These are phyloP conservation scores for Drosera spatulata DNA, from an alignment of 179 eudicot species.

Conservation along the genomic window DNA sequence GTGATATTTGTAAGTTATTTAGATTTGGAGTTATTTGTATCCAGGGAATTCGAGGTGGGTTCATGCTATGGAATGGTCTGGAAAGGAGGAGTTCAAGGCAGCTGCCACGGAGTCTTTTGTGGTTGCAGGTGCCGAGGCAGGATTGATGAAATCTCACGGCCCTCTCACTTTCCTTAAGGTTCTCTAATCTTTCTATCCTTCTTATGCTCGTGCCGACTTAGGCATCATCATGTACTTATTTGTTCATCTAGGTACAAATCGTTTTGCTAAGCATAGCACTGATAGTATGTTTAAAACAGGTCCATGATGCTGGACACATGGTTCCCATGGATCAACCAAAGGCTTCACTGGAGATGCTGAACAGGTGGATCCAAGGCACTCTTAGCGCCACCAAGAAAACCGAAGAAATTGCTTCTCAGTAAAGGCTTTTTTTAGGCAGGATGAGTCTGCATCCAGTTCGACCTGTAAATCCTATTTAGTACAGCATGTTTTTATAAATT, in stretches of 20 bases:
- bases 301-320: slow-evolving; percentile 38
- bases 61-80: slow-evolving; percentile 74
- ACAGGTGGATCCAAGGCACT: slow-evolving; percentile 22
- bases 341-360: slow-evolving; percentile 29
- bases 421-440: no score
- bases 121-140: slow-evolving; percentile 60
- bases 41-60: slow-evolving; percentile 90
- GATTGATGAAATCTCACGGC: slow-evolving; percentile 45
- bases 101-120: slow-evolving; percentile 35
- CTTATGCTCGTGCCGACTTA: slow-evolving; percentile 1
- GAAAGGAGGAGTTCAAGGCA: slow-evolving; percentile 39
- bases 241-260: neutral
- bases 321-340: slow-evolving; percentile 41
- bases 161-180: slow-evolving; percentile 78
- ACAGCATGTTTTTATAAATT: no score
- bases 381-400: neutral
- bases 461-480: no score
- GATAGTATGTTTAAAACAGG: slow-evolving; percentile 6
- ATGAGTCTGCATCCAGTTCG: no score
- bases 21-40: no score
- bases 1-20: no score
- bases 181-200: slow-evolving; percentile 4
- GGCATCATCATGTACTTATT: neutral
- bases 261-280: neutral
- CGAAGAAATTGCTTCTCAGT: no score